phyloP scores from a whole-genome alignment of 352 stramenopile species.

The Globisporangium solare region DNA sequence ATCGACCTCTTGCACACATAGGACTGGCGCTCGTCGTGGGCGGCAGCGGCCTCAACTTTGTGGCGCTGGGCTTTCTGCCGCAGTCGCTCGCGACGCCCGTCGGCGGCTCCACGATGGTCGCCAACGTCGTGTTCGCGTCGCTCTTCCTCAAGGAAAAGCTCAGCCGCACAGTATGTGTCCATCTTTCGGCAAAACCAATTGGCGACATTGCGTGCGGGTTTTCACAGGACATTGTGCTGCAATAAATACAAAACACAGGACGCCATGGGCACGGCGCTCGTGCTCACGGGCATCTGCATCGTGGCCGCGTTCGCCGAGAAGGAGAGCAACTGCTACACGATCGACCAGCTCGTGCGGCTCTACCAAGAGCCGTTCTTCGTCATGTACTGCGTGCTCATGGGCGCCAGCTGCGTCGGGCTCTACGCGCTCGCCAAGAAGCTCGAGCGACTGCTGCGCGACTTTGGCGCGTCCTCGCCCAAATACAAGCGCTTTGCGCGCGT shows the following conservation, averaged over 20 bases:
- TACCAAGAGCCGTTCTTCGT: slow-evolving; percentile 63
- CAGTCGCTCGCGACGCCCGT: slow-evolving; percentile 78
- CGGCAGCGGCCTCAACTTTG: slow-evolving; percentile 72
- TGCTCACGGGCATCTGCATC: slow-evolving; percentile 71
- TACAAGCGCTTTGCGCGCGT: slow-evolving; percentile 54
- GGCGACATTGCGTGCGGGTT: too few relatives aligned
- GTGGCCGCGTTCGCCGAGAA: slow-evolving; percentile 80
- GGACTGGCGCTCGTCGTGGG: slow-evolving; percentile 61
- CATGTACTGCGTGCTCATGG: slow-evolving; percentile 59
- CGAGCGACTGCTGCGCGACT: slow-evolving; percentile 30
- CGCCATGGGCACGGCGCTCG: slow-evolving; percentile 56
- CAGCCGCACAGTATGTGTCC: slow-evolving; percentile 23
- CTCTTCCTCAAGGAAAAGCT: slow-evolving; percentile 78
- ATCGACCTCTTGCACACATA: background rate
- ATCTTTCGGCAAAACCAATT: too few relatives aligned
- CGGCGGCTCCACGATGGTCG: slow-evolving; percentile 77
- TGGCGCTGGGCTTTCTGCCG: slow-evolving; percentile 70
- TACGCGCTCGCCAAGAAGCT: slow-evolving; percentile 41
- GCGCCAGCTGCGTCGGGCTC: slow-evolving; percentile 26
- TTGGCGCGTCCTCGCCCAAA: slow-evolving; percentile 33
- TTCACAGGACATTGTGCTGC: too few relatives aligned
- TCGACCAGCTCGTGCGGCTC: slow-evolving; percentile 62
- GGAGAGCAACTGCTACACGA: slow-evolving; percentile 67
- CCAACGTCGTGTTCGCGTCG: slow-evolving; percentile 80
- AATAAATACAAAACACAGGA: too few relatives aligned